phyloP scores from a whole-genome alignment of 345 rosid species.

The Ricinus communis region DNA sequence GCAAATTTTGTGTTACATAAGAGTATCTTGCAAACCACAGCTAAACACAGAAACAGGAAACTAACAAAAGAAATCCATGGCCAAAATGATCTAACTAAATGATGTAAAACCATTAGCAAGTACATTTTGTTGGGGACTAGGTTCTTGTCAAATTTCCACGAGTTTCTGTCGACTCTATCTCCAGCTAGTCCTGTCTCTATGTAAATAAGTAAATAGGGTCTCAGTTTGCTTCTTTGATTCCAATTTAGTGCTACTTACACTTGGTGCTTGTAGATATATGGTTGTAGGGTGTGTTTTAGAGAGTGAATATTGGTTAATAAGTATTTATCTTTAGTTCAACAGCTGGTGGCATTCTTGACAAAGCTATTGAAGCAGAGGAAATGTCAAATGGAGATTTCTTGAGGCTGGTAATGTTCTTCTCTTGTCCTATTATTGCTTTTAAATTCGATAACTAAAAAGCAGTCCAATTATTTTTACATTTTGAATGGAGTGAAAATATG shows the following conservation, averaged over 20 bases:
- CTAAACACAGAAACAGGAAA: neutral
- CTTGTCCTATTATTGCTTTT: slow-evolving; percentile 9
- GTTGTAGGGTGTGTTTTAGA: neutral
- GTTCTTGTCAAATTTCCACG: neutral
- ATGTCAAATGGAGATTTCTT: slow-evolving; percentile 66
- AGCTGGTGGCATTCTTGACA: slow-evolving; percentile 65
- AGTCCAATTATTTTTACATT: slow-evolving; percentile 7
- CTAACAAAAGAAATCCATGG: neutral
- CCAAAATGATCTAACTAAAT: neutral
- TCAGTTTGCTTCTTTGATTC: neutral
- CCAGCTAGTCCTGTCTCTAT: neutral
- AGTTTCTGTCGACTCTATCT: neutral
- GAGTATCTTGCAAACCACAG: neutral
- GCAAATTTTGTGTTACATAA: no score
- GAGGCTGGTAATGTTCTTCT: slow-evolving; percentile 62
- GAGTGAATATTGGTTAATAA: neutral
- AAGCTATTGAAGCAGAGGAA: slow-evolving; percentile 75
- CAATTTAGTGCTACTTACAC: neutral
- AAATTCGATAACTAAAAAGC: neutral
- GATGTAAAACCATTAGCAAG: neutral
- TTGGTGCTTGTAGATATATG: neutral
- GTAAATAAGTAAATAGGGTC: neutral
- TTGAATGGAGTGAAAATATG: neutral
- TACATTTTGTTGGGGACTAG: neutral
- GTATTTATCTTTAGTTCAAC: slow-evolving; percentile 35